phyloP scores from a whole-genome alignment of 2,329 filamentous ascomycete species.

The Sarocladiaceae sp. region DNA sequence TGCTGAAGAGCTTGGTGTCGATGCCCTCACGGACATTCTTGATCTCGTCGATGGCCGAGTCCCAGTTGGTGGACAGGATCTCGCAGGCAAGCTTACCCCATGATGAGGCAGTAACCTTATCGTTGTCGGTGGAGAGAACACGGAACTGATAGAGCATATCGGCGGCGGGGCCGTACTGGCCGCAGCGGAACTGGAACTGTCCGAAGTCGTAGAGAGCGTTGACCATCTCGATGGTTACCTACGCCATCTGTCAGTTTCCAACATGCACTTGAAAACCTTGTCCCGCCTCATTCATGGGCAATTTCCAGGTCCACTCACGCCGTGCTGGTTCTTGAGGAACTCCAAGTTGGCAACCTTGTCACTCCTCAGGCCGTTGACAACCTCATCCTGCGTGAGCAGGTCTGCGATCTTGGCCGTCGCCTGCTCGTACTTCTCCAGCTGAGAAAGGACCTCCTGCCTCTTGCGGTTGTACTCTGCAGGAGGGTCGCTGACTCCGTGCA shows the following conservation, averaged over 20 bases:
- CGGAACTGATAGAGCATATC: slow-evolving; percentile 97
- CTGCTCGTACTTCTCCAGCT: slow-evolving; percentile 77
- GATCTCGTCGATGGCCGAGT: slow-evolving; percentile 83
- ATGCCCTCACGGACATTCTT: slow-evolving; percentile 87
- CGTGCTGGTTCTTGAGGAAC: slow-evolving; percentile 94
- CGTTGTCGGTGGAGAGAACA: slow-evolving; percentile 95
- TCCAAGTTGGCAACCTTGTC: slow-evolving; percentile 99
- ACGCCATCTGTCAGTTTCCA: slow-evolving; percentile 10
- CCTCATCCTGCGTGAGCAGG: slow-evolving; percentile 79
- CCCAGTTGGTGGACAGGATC: slow-evolving; percentile 94
- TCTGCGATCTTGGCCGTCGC: slow-evolving; percentile 85
- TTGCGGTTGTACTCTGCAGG: slow-evolving; percentile 84
- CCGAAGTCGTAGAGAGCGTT: slow-evolving; percentile 93
- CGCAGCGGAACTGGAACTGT: slow-evolving; percentile 96
- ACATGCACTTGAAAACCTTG: too few species aligned
- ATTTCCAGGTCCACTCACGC: slow-evolving; percentile 44
- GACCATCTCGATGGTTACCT: slow-evolving; percentile 91
- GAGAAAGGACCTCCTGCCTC: slow-evolving; percentile 79
- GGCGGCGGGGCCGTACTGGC: slow-evolving; percentile 82
- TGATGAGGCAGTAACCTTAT: slow-evolving; percentile 90
- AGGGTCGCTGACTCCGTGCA: slow-evolving; percentile 70
- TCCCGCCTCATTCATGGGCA: background rate
- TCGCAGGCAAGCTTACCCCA: slow-evolving; percentile 98
- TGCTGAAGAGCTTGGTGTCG: slow-evolving; percentile 92
- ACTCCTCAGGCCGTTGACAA: slow-evolving; percentile 82